A percentile compares a stretch with the other conserved stretches of the same genome.
phyloP scores from a whole-genome alignment of 2,329 filamentous ascomycete genomes.

The Cladosporium sp. region DNA sequence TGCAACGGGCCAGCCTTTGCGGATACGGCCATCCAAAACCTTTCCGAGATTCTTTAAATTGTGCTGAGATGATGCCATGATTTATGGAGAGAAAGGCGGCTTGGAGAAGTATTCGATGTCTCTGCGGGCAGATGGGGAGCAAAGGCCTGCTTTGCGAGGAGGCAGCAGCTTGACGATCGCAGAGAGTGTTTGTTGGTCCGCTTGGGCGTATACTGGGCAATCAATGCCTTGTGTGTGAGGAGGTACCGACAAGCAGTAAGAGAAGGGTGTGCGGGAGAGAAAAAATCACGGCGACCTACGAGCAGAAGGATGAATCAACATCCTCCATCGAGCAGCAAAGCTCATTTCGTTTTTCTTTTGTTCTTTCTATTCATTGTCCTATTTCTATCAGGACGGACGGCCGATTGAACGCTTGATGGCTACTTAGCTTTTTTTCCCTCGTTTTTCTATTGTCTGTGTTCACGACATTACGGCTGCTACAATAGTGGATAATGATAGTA shows the following conservation, averaged over 20 bases:
- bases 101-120: background rate
- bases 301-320: background rate
- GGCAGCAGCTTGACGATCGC: background rate
- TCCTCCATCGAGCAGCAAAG: background rate
- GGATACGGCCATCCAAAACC: background rate
- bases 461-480: background rate
- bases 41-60: background rate
- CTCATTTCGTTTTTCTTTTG: constrained; percentile 4
- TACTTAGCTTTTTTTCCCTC: no score
- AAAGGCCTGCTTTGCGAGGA: background rate
- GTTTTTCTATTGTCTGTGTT: background rate
- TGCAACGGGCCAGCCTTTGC: background rate
- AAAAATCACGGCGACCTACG: background rate
- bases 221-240: background rate
- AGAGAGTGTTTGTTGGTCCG: background rate
- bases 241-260: background rate
- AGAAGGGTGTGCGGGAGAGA: background rate
- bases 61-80: background rate
- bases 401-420: background rate
- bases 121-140: background rate
- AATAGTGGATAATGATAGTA: constrained; percentile 2
- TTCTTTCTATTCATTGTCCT: constrained; percentile 2
- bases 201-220: background rate
- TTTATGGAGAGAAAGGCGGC: background rate
- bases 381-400: background rate